Evolutionary conservation across 192 early-diverging fungal species (phyloP).

Genomic region (Umbelopsis isabellina): DNA sequence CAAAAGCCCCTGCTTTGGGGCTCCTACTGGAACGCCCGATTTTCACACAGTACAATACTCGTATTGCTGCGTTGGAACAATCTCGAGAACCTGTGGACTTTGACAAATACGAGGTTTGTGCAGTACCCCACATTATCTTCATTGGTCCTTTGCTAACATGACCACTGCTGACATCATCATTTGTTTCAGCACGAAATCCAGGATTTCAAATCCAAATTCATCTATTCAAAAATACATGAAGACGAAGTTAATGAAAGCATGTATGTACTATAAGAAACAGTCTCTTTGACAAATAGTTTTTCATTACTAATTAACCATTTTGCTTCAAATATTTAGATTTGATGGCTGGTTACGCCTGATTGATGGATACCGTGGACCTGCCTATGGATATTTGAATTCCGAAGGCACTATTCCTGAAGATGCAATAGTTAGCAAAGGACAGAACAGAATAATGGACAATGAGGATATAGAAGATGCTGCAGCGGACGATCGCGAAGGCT

Average conservation of each 20-base stretch:
- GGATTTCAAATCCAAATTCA: conserved; percentile 85
- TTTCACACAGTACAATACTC: conserved; percentile 70
- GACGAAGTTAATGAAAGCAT: conserved; percentile 69
- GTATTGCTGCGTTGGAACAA: conserved; percentile 33
- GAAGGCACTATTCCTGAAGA: conserved; percentile 62
- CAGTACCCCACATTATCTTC: background rate
- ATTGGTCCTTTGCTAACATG: background rate
- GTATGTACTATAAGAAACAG: conserved; percentile 39
- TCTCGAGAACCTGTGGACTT: conserved; percentile 54
- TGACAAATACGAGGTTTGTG: conserved; percentile 51
- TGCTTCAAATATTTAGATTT: conserved; percentile 49
- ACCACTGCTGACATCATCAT: conserved; percentile 5
- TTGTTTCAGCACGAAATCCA: conserved; percentile 67
- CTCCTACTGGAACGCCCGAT: conserved; percentile 81
- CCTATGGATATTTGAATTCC: conserved; percentile 62
- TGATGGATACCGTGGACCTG: conserved; percentile 57
- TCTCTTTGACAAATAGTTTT: too few relatives aligned
- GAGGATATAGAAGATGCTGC: conserved; percentile 31
- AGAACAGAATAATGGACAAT: conserved; percentile 12
- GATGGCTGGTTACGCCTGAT: conserved; percentile 63
- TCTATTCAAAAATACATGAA: conserved; percentile 79
- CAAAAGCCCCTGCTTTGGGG: conserved; percentile 93
- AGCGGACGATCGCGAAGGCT: conserved; percentile 9
- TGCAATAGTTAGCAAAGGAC: conserved; percentile 25
- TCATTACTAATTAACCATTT: background rate